Conservation (phyloP, 352 stramenopile genomes). For the Pythium coloratum region DNA sequence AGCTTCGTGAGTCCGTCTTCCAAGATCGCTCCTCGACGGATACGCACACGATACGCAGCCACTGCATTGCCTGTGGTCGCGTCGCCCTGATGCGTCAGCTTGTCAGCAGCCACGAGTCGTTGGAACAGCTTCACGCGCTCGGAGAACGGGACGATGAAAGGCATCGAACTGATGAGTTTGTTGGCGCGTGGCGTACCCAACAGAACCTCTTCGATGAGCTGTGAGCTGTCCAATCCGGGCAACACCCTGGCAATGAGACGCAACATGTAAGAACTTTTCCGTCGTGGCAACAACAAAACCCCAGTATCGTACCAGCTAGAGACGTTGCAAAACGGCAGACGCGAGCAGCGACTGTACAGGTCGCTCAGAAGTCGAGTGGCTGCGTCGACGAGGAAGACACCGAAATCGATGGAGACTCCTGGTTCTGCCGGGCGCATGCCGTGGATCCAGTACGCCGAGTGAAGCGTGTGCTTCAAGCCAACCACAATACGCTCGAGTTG, state of each 20-base stretch:
- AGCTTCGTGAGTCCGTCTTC: conserved; percentile 88
- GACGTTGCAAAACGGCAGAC: conserved; percentile 71
- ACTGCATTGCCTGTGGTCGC: conserved; percentile 18
- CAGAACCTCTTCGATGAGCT: conserved; percentile 60
- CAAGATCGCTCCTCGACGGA: conserved; percentile 72
- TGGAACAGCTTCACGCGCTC: conserved; percentile 77
- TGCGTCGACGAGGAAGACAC: conserved; percentile 55
- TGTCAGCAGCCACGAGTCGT: conserved; percentile 53
- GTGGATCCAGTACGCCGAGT: conserved; percentile 55
- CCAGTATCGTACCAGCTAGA: conserved; percentile 56
- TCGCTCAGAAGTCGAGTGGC: conserved; percentile 58
- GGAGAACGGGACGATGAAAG: conserved; percentile 69
- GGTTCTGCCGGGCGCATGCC: conserved; percentile 33
- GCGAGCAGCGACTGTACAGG: conserved; percentile 71
- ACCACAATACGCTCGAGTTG: conserved; percentile 65
- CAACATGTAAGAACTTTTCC: background rate
- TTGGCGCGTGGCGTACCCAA: conserved; percentile 50
- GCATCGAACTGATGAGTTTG: conserved; percentile 70
- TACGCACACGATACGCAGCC: conserved; percentile 59
- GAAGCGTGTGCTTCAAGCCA: conserved; percentile 56
- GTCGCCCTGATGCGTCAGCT: conserved; percentile 49
- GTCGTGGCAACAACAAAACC: background rate
- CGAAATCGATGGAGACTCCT: conserved; percentile 33
- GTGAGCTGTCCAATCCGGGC: conserved; percentile 50
- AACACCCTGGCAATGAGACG: conserved; percentile 40